Percentiles rank a stretch among this genome's conserved stretches.
Conservation (phyloP, 2,329 filamentous ascomycete genomes). For the Neonectria magnoliae region DNA sequence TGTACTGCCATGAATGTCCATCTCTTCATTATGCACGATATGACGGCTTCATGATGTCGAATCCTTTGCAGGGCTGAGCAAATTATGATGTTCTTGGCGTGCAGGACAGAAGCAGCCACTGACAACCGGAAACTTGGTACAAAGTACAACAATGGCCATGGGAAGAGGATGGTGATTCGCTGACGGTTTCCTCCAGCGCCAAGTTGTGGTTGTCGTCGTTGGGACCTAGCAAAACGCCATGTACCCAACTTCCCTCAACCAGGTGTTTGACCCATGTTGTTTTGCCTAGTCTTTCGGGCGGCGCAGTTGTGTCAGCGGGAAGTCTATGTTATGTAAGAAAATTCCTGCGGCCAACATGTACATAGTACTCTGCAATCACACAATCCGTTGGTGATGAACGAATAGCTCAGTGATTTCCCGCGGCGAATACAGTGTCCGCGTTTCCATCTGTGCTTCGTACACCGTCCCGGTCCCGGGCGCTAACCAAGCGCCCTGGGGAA, state of each 20-base stretch:
- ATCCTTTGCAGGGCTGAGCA: conserved; percentile 13
- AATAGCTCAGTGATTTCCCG: conserved; percentile 8
- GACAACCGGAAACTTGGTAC: conserved; percentile 3
- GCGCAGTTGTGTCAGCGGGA: conserved; percentile 36
- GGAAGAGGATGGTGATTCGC: conserved; percentile 24
- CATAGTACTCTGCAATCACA: conserved; percentile 5
- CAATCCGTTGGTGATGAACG: conserved; percentile 26
- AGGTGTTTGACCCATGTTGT: neutral
- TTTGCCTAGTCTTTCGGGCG: conserved; percentile 4
- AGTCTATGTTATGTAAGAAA: conserved; percentile 36
- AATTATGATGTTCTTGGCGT: conserved; percentile 5
- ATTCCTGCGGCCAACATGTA: conserved; percentile 35
- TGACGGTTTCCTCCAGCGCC: conserved; percentile 25
- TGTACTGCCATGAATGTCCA: neutral
- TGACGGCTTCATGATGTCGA: conserved; percentile 15
- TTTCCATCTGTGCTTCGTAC: conserved; percentile 1
- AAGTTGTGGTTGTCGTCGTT: conserved; percentile 18
- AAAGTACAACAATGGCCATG: conserved; percentile 5
- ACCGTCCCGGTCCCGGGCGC: conserved; percentile 19
- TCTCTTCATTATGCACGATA: conserved; percentile 8
- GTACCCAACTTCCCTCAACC: conserved; percentile 22
- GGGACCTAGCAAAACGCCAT: conserved; percentile 29
- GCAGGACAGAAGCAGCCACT: conserved; percentile 1
- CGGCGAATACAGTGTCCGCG: conserved; percentile 10
- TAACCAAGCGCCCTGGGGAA: conserved; percentile 18